These are phyloP conservation scores for Candida railenensis DNA, from an alignment of 805 yeast species.

Conservation along the genomic window DNA sequence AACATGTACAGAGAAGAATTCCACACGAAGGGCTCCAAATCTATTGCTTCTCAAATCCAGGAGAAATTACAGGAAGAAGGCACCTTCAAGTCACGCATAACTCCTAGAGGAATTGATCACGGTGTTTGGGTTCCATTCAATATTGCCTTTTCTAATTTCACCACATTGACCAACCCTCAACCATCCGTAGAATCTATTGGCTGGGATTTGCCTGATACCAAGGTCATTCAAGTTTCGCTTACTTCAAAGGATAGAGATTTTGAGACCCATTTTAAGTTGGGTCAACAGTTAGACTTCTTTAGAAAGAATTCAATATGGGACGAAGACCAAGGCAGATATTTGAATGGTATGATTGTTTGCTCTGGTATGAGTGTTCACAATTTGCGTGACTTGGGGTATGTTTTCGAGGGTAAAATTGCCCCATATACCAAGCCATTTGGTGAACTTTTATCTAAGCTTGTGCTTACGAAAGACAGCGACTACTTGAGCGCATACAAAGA, in stretches of 20 bases:
- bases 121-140: slow-evolving; percentile 82
- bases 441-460: slow-evolving; percentile 37
- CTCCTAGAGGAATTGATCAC: slow-evolving; percentile 73
- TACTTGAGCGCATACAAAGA: slow-evolving; percentile 37
- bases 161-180: slow-evolving; percentile 21
- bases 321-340: slow-evolving; percentile 18
- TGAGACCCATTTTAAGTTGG: slow-evolving; percentile 50
- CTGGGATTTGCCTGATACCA: slow-evolving; percentile 42
- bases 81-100: slow-evolving; percentile 37
- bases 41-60: slow-evolving; percentile 45
- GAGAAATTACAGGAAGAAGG: slow-evolving; percentile 41
- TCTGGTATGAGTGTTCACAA: slow-evolving; percentile 86
- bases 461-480: slow-evolving; percentile 11
- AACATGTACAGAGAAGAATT: slow-evolving; percentile 64
- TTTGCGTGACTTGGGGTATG: slow-evolving; percentile 48
- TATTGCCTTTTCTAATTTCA: slow-evolving; percentile 56
- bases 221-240: slow-evolving; percentile 52
- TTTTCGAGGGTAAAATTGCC: slow-evolving; percentile 15
- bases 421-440: slow-evolving; percentile 59
- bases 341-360: slow-evolving; percentile 48
- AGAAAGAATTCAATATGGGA: slow-evolving; percentile 43
- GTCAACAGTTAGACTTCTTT: slow-evolving; percentile 50
- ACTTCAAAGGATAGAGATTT: slow-evolving; percentile 39
- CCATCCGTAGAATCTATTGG: slow-evolving; percentile 24
- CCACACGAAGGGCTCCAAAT: slow-evolving; percentile 45